A percentile compares a stretch with the other conserved stretches of the same genome.
Evolutionary conservation across 139 green algal genomes (phyloP).

Genomic region (Chlorella sp.): DNA sequence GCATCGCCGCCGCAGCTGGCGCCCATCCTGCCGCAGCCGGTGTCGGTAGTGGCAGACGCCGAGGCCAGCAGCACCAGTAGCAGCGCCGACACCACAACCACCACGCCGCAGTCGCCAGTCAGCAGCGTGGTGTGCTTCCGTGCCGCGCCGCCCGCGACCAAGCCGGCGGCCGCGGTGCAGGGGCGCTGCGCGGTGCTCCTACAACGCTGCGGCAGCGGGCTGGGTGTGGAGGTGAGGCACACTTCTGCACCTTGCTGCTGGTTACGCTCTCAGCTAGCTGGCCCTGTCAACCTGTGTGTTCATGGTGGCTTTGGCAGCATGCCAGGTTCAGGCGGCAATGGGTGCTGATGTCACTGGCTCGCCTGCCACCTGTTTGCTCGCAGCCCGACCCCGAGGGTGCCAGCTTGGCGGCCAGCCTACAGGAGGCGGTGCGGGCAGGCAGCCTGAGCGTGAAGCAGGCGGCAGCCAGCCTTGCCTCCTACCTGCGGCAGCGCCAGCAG

Average conservation of each 20-base stretch:
- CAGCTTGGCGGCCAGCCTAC: slow-evolving; percentile 26
- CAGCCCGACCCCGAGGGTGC: slow-evolving; percentile 18
- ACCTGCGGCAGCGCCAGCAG: slow-evolving; percentile 30
- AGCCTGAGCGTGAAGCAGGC: slow-evolving; percentile 39
- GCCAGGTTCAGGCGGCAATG: no score
- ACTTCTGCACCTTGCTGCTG: no score
- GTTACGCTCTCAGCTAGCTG: no score
- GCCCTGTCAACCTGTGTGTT: no score
- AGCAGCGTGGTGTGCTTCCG: slow-evolving; percentile 29
- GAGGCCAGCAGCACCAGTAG: slow-evolving; percentile 29
- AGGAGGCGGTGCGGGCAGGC: slow-evolving; percentile 28
- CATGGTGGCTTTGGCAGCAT: no score
- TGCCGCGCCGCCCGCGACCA: not conserved
- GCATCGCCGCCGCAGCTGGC: slow-evolving; percentile 2
- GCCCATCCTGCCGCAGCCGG: slow-evolving; percentile 6
- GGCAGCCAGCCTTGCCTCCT: slow-evolving; percentile 27
- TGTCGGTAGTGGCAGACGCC: not conserved
- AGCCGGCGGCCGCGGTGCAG: not conserved
- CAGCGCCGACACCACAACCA: slow-evolving; percentile 28
- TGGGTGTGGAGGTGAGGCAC: slow-evolving; percentile 4
- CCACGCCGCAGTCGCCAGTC: slow-evolving; percentile 33
- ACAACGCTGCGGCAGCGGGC: not conserved
- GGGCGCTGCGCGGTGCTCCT: slow-evolving; percentile 15
- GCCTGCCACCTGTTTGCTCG: no score
- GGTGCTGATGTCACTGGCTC: no score